Evolutionary conservation across 352 stramenopile species (phyloP).

Genomic region (Elongisporangium prolatum): DNA sequence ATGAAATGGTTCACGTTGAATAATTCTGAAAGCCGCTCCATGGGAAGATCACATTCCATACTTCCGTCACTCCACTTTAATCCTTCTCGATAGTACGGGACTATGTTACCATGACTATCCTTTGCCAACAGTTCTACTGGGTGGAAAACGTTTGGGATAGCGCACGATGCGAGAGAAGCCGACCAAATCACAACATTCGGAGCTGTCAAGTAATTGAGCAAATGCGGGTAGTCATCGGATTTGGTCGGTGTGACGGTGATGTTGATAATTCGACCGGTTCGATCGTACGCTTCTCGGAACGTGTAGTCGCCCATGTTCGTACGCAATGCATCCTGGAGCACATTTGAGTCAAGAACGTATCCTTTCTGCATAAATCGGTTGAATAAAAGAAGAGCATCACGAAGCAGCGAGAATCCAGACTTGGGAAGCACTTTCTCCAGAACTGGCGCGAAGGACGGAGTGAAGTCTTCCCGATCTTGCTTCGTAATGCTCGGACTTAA

Average conservation of each 20-base stretch:
- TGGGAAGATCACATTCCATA: slow-evolving; percentile 92
- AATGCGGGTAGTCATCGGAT: slow-evolving; percentile 90
- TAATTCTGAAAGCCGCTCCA: slow-evolving; percentile 93
- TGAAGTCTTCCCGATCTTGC: slow-evolving; percentile 54
- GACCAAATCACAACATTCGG: slow-evolving; percentile 99
- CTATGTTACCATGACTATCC: slow-evolving; percentile 81
- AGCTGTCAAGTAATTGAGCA: slow-evolving; percentile 98
- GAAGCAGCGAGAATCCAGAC: slow-evolving; percentile 29
- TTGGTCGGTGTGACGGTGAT: slow-evolving; percentile 95
- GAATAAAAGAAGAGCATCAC: slow-evolving; percentile 51
- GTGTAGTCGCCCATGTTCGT: slow-evolving; percentile 96
- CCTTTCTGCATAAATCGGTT: slow-evolving; percentile 65
- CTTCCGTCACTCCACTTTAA: slow-evolving; percentile 95
- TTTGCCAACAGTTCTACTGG: slow-evolving; percentile 95
- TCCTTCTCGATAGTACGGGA: slow-evolving; percentile 76
- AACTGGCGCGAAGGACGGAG: slow-evolving; percentile 40
- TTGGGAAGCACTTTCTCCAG: slow-evolving; percentile 43
- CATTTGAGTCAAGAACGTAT: slow-evolving; percentile 67
- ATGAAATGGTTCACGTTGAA: slow-evolving; percentile 99
- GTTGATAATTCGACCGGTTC: slow-evolving; percentile 98
- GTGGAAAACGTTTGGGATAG: slow-evolving; percentile 94
- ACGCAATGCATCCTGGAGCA: slow-evolving; percentile 65
- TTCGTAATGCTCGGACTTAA: slow-evolving; percentile 62
- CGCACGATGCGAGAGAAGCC: slow-evolving; percentile 93
- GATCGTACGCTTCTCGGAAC: slow-evolving; percentile 97